Evolutionary conservation across 225 moss, liverwort and hornwort genomes (phyloP), one percentile per base, ranked within the genome.

Genomic region (Sphagnum contortum): DNA sequence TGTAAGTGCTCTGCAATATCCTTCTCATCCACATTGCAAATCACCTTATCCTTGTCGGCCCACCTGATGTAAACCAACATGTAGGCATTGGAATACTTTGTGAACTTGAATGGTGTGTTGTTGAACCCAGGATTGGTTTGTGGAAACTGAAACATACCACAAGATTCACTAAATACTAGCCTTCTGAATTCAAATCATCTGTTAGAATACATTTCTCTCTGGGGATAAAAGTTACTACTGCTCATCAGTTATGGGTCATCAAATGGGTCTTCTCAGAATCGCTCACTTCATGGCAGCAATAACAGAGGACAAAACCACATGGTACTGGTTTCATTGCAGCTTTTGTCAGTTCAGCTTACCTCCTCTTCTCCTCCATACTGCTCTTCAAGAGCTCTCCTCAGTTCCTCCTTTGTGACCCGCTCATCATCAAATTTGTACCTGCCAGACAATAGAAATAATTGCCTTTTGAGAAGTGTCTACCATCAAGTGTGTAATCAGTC

Each of bases 81-180:
- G 69, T 93, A 99, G 3, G 98, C 98, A 74, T 99, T 99, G 44
- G 93, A 99, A 64, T 99, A 99, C 71, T 99, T 99, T 4, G 98
- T 99, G 61, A 99, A 99, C 81, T 99, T 99, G 84, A 99, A 99
- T 57, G 98, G 98, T 13, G 93, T 88, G 53, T 98, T 98, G 79
- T 98, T 98, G 87, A 93, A 98, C n/a, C 98, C 93, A 64, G 98
- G 98, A 78, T 98, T 93, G 69, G 98, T 91, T 81, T 98, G 98
- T n/a, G 98, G 98, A 52, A 98, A 74, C 98, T 98, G 91, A 73
- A 47, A 65, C 52, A 52, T 50, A 14, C 12, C 6, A n/a, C 29
- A 29, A 29, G 29, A 29, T 29, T 29, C 29, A 29, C 29, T 29
- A 29, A 29, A 29, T 29, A 29, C 29, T 29, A 29, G 29, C 29